phyloP scores from a whole-genome alignment of 768 basidiomycete genomes.

The Panaeolus cyanescens region DNA sequence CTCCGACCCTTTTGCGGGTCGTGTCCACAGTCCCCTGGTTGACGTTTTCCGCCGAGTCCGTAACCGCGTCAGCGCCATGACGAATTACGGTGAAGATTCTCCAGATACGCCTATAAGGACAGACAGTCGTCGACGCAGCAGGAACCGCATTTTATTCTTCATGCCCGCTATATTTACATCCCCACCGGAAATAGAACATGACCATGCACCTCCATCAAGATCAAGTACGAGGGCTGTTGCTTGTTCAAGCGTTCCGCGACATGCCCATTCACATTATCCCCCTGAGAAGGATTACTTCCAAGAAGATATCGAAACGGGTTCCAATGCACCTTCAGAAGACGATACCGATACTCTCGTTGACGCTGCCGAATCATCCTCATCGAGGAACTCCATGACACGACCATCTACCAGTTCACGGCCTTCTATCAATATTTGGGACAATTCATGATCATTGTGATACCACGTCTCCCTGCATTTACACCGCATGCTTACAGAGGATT shows the following conservation, averaged over 20 bases:
- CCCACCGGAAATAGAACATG: conserved; percentile 48
- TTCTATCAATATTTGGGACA: neutral
- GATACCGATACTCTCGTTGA: neutral
- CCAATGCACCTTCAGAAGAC: neutral
- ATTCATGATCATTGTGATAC: neutral
- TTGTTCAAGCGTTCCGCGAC: conserved; percentile 23
- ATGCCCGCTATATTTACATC: conserved; percentile 75
- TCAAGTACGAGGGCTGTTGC: conserved; percentile 22
- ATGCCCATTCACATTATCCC: conserved; percentile 27
- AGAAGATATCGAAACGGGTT: conserved; percentile 18
- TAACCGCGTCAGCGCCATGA: conserved; percentile 53
- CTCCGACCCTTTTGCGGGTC: conserved; percentile 43
- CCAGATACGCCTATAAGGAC: conserved; percentile 50
- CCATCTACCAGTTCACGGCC: neutral
- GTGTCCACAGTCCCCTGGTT: conserved; percentile 47
- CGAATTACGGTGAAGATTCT: conserved; percentile 37
- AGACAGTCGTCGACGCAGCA: conserved; percentile 42
- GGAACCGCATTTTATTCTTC: conserved; percentile 71
- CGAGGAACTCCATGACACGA: neutral
- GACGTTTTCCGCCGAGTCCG: conserved; percentile 59
- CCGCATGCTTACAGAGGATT: conserved; percentile 1
- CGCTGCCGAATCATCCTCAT: neutral
- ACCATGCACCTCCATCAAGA: conserved; percentile 24
- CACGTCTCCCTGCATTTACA: neutral
- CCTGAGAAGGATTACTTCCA: conserved; percentile 45